These are phyloP conservation scores for Neostapfia colusana DNA, from an alignment of 176 grass and related monocot genomes.

Conservation along the genomic window DNA sequence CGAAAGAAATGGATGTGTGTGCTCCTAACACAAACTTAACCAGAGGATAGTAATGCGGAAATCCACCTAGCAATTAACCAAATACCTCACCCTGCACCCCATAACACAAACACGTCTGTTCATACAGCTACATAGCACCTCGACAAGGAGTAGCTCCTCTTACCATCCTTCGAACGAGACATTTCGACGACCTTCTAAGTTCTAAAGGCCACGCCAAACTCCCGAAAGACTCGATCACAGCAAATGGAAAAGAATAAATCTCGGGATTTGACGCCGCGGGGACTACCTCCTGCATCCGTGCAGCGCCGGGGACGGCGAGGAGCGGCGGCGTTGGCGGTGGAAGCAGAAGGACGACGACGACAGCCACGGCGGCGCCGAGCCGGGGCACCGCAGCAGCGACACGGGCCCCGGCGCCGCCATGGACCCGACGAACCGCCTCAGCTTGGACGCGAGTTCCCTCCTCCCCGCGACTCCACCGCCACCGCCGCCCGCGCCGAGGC, in stretches of 20 bases:
- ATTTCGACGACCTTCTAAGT: conserved; percentile 3
- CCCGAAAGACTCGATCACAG: too few relatives aligned
- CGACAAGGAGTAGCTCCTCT: not conserved
- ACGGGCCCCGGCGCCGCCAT: conserved; percentile 46
- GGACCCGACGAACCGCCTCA: conserved; percentile 44
- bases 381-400: conserved; percentile 27
- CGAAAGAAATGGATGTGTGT: not conserved
- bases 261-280: not conserved
- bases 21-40: conserved; percentile 3
- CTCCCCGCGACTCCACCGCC: not conserved
- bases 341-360: conserved; percentile 32
- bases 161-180: not conserved
- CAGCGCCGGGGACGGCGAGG: not conserved
- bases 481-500: not conserved
- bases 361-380: conserved; percentile 25
- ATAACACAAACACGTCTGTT: not conserved
- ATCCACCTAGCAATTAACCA: conserved; percentile 11
- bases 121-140: not conserved
- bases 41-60: not conserved
- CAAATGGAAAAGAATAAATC: not conserved
- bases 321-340: not conserved
- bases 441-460: conserved; percentile 1
- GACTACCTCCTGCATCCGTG: conserved; percentile 38
- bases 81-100: not conserved
- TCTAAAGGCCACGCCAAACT: not conserved